Evolutionary conservation across 2,329 filamentous ascomycete genomes (phyloP).

Genomic region (Exophiala sp.): DNA sequence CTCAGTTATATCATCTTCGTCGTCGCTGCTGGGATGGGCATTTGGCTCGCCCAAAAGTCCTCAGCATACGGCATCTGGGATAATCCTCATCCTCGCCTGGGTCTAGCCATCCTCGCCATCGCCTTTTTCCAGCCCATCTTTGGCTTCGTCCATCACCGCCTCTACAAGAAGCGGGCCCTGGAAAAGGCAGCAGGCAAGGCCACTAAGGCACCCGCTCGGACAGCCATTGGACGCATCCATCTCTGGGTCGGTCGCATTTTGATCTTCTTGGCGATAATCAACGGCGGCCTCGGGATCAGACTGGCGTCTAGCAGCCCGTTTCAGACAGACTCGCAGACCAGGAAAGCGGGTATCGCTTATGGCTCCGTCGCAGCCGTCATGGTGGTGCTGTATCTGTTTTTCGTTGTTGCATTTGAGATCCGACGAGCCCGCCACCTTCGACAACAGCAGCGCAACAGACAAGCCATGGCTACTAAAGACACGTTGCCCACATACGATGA

Average conservation of each 20-base stretch:
- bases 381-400: conserved; percentile 40
- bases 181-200: conserved; percentile 10
- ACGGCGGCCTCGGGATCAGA: conserved; percentile 54
- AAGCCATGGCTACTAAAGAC: conserved; percentile 10
- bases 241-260: conserved; percentile 54
- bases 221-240: conserved; percentile 35
- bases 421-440: conserved; percentile 8
- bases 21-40: conserved; percentile 31
- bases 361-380: conserved; percentile 49
- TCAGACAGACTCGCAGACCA: conserved; percentile 31
- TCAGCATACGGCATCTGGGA: conserved; percentile 23
- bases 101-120: conserved; percentile 30
- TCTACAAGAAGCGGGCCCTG: conserved; percentile 26
- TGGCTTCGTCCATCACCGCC: conserved; percentile 30
- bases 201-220: conserved; percentile 24
- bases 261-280: conserved; percentile 53
- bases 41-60: conserved; percentile 31
- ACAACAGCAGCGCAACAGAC: conserved; percentile 10
- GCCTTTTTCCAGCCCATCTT: conserved; percentile 33
- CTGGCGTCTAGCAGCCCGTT: conserved; percentile 41
- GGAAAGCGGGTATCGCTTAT: conserved; percentile 46
- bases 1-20: conserved; percentile 31
- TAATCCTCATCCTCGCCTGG: conserved; percentile 32
- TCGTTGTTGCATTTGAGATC: conserved; percentile 26
- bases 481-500: conserved; percentile 22